A percentile compares a stretch with the other conserved stretches of the same genome.
These are phyloP conservation scores for Leccinellum albellum DNA, from an alignment of 768 basidiomycete species.

Conservation along the genomic window DNA sequence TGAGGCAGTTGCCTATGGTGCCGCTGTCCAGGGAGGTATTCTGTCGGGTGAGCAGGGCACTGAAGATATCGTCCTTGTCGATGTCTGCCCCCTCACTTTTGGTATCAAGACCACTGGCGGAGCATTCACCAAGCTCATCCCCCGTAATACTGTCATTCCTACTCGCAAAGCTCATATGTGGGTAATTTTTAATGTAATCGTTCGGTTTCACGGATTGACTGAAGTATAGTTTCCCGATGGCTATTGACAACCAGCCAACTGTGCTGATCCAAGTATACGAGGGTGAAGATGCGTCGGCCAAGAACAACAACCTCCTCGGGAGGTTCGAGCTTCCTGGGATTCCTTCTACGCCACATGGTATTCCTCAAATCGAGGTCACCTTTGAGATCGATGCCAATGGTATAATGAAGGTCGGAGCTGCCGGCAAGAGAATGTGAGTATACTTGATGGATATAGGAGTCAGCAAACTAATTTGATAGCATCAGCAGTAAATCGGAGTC, in stretches of 20 bases:
- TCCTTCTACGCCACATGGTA: constrained; percentile 92
- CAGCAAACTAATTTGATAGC: not conserved
- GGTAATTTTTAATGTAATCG: constrained; percentile 20
- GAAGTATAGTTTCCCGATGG: constrained; percentile 60
- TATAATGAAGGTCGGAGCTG: constrained; percentile 90
- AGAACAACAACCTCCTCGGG: constrained; percentile 98
- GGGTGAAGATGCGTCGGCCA: constrained; percentile 94
- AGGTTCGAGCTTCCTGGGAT: constrained; percentile 93
- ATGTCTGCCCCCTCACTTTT: constrained; percentile 94
- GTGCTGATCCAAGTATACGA: constrained; percentile 97
- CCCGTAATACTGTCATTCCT: constrained; percentile 97
- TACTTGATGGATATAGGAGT: no score
- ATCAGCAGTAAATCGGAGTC: constrained; percentile 76
- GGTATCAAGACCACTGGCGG: constrained; percentile 99
- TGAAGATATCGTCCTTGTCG: constrained; percentile 89
- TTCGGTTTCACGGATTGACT: not conserved
- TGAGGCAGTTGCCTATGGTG: constrained; percentile 98
- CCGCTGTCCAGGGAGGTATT: constrained; percentile 97
- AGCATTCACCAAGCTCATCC: constrained; percentile 96
- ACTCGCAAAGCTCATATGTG: constrained; percentile 95
- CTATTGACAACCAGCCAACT: constrained; percentile 89
- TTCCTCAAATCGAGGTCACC: constrained; percentile 95
- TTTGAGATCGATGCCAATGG: constrained; percentile 96
- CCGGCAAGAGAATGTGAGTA: constrained; percentile 89
- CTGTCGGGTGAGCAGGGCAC: constrained; percentile 92